Conservation (phyloP, 768 basidiomycete species). For the Cytidiella melzeri region DNA sequence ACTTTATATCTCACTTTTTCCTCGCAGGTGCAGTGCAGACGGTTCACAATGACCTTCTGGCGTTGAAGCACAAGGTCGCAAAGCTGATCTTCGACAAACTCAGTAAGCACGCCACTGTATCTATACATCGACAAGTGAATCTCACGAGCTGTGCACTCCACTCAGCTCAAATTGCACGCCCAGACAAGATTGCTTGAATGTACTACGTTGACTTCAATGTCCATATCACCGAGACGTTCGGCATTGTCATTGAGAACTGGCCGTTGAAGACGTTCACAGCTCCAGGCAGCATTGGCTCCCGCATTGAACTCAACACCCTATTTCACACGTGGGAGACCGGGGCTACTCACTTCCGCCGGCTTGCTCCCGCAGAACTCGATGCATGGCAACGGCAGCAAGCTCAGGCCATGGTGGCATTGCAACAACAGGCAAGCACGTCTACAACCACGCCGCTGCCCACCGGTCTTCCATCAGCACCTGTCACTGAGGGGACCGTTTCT, state of each 20-base stretch:
- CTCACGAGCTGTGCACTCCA: neutral
- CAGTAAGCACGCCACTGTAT: neutral
- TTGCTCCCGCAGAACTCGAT: constrained; percentile 7
- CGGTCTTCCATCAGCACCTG: too few species aligned
- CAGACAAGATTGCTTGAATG: constrained; percentile 9
- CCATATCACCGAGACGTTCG: constrained; percentile 12
- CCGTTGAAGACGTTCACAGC: constrained; percentile 15
- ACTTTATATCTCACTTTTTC: too few species aligned
- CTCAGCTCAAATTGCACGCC: constrained; percentile 1
- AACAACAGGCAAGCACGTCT: too few species aligned
- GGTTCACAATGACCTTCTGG: too few species aligned
- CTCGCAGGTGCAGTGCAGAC: too few species aligned
- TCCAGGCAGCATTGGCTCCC: constrained; percentile 11
- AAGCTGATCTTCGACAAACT: constrained; percentile 1
- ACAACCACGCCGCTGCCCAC: too few species aligned
- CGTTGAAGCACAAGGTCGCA: constrained; percentile 4
- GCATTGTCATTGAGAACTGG: constrained; percentile 17
- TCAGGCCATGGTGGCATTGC: too few species aligned
- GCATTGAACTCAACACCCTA: constrained; percentile 13
- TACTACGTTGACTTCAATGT: constrained; percentile 16
- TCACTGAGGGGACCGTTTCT: too few species aligned
- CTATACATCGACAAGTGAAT: neutral
- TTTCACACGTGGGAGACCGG: constrained; percentile 15
- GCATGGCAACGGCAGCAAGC: too few species aligned
- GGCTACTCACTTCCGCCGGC: constrained; percentile 13